phyloP scores from a whole-genome alignment of 2,329 filamentous ascomycete genomes.

The Diaporthe nobilis region DNA sequence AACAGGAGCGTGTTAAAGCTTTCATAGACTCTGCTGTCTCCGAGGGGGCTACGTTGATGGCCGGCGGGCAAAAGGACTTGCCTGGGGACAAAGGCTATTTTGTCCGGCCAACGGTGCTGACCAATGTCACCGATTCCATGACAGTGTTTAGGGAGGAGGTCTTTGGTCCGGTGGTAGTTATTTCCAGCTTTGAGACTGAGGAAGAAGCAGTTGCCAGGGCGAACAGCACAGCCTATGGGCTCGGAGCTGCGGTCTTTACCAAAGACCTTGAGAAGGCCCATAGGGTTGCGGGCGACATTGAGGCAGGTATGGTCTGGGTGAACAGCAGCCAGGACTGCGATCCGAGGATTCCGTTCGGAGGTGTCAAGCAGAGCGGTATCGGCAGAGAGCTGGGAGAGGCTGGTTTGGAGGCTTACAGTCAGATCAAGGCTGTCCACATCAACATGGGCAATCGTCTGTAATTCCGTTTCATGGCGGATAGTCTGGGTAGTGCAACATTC shows the following conservation, averaged over 20 bases:
- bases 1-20: slow-evolving; percentile 76
- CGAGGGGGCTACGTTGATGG: slow-evolving; percentile 73
- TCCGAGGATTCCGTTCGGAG: slow-evolving; percentile 67
- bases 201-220: slow-evolving; percentile 54
- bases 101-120: slow-evolving; percentile 53
- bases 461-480: background rate
- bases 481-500: background rate
- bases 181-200: slow-evolving; percentile 53
- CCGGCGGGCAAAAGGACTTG: slow-evolving; percentile 70
- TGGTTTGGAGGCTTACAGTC: slow-evolving; percentile 52
- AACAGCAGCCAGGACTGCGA: slow-evolving; percentile 59
- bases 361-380: slow-evolving; percentile 56
- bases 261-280: slow-evolving; percentile 63
- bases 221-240: slow-evolving; percentile 67
- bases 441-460: slow-evolving; percentile 47
- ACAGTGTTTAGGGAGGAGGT: slow-evolving; percentile 54
- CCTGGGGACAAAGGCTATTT: slow-evolving; percentile 63
- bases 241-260: slow-evolving; percentile 72
- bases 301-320: slow-evolving; percentile 68
- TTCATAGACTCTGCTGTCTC: slow-evolving; percentile 77
- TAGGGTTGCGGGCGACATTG: slow-evolving; percentile 65
- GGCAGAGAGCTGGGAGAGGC: slow-evolving; percentile 55
- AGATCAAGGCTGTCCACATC: slow-evolving; percentile 54
- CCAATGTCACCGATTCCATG: slow-evolving; percentile 52
- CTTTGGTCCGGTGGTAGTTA: slow-evolving; percentile 54